phyloP scores from a whole-genome alignment of 116 monocot species.

The Posidonia oceanica region DNA sequence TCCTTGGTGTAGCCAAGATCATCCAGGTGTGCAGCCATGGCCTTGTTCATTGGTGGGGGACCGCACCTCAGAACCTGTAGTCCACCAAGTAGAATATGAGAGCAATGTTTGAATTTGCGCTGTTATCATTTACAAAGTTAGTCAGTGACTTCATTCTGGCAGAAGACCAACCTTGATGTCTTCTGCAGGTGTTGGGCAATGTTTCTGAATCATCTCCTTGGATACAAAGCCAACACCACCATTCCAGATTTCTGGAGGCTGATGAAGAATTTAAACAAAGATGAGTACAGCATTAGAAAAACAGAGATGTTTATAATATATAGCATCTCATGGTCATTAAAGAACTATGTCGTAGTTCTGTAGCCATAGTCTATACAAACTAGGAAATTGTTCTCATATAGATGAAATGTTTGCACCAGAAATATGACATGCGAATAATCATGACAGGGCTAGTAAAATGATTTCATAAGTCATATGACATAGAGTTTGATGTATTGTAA shows the following conservation, averaged over 20 bases:
- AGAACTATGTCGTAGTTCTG: too few species aligned
- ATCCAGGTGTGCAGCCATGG: slow-evolving; percentile 88
- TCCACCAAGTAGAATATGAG: background rate
- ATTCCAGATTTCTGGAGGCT: slow-evolving; percentile 91
- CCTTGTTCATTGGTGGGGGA: slow-evolving; percentile 99
- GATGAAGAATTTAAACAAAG: slow-evolving; percentile 5
- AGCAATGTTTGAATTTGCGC: background rate
- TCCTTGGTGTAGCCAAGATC: slow-evolving; percentile 87
- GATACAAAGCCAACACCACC: slow-evolving; percentile 95
- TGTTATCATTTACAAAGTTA: background rate
- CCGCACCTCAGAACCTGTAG: slow-evolving; percentile 90
- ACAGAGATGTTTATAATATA: background rate
- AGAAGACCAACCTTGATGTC: slow-evolving; percentile 66
- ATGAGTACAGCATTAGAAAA: background rate
- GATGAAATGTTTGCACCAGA: background rate
- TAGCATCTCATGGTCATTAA: background rate
- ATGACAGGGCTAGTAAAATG: too few species aligned
- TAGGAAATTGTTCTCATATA: background rate
- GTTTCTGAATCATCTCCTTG: slow-evolving; percentile 85
- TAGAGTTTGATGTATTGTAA: too few species aligned
- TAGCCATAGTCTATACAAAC: too few species aligned
- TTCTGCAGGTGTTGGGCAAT: slow-evolving; percentile 68
- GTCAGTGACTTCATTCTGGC: background rate
- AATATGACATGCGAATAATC: too few species aligned
- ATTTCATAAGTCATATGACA: too few species aligned